Evolutionary conservation across 768 basidiomycete genomes (phyloP).

Genomic region (Termitomyces sp.): DNA sequence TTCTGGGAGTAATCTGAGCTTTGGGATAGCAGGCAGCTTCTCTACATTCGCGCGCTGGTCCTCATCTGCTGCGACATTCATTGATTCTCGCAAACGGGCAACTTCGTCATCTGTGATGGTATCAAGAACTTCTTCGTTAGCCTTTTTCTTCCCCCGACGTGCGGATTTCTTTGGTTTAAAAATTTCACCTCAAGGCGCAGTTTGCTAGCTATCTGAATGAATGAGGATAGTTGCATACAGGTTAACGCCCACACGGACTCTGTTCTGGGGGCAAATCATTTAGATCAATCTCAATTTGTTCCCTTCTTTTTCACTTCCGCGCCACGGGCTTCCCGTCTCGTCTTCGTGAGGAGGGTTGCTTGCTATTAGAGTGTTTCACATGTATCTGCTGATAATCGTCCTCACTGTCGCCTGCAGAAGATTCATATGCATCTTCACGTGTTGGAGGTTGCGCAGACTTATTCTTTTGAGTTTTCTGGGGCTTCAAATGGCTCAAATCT

Average conservation of each 20-base stretch:
- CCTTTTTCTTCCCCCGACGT: constrained; percentile 66
- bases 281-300: constrained; percentile 57
- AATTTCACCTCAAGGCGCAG: constrained; percentile 74
- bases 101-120: constrained; percentile 89
- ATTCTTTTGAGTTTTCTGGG: constrained; percentile 26
- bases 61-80: constrained; percentile 81
- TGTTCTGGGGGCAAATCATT: constrained; percentile 71
- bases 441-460: constrained; percentile 26
- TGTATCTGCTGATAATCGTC: constrained; percentile 44
- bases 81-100: constrained; percentile 78
- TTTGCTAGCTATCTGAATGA: constrained; percentile 53
- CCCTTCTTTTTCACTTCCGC: constrained; percentile 53
- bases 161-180: constrained; percentile 72
- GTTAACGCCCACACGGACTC: constrained; percentile 37
- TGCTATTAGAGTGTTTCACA: constrained; percentile 22
- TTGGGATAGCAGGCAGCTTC: constrained; percentile 76
- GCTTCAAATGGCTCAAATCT: constrained; percentile 40
- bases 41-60: constrained; percentile 78
- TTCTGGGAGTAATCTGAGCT: constrained; percentile 79
- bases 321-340: constrained; percentile 24
- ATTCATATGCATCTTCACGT: constrained; percentile 52
- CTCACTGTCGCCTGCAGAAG: constrained; percentile 37
- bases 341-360: constrained; percentile 19
- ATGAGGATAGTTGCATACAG: background rate
- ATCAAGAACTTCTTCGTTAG: constrained; percentile 80